Base-by-base conservation (phyloP, 768 basidiomycete genomes). In the Chiua virens region DNA sequence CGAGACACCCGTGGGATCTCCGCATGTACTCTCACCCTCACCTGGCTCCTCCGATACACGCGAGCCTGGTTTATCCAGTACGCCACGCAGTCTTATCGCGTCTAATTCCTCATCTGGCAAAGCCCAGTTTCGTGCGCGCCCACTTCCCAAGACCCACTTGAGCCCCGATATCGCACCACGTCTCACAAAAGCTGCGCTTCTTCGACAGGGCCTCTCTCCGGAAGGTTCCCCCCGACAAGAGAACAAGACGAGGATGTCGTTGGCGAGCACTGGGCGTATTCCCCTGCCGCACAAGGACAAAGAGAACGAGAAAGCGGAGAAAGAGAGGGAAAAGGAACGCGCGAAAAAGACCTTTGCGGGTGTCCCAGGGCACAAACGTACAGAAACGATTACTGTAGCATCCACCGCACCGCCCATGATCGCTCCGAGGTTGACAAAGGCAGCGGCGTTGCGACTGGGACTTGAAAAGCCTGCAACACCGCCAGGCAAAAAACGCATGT, bases 351-450 rank as follows among this genome's bases (percentile, higher is more conserved):
- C 83, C 14, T 93, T 92, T 64, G 78, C 79, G 21, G 84, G 88
- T 54, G 83, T 92, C 4, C 91, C 90, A 0, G 90, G 90, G 0
- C 91, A 93, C 67, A 91, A 90, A 62, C 85, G 90, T 15, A 42
- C 76, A 0, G 80, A 75, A 56, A 79, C 78, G 8, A 88, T 93
- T 45, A 50, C 72, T 0, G 91, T 93, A 9, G 85, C 89, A 14
- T 87, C 85, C 20, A 89, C 86, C 20, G 82, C 82, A 15, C 79
- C 90, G 3, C 90, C 90, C 6, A 63, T 65, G 3, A 81, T 91
- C 39, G 79, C 84, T 0, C 90, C 90, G 2, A 74, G 87, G 38
- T 83, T 90, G 84, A 86, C 87, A 2, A 81, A 82, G 27, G 88
- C 90, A 4, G 86, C 89, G 2, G 76, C 86, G 11, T 70, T 92